Conservation (phyloP, 768 basidiomycete species). For the Lactarius psammicola region DNA sequence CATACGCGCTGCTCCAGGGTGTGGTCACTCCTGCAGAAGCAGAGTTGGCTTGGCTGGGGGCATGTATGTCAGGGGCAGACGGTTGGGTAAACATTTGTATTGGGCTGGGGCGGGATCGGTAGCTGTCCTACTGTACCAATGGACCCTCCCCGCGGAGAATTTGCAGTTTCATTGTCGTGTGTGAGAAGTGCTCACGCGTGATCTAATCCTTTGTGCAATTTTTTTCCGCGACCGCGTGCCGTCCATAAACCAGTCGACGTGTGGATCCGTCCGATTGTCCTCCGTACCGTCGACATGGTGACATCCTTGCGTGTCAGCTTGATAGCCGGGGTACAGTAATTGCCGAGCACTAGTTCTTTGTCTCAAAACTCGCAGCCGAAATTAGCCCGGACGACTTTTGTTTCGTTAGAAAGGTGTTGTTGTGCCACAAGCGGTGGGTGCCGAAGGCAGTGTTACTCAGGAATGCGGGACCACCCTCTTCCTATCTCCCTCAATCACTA, state of each 20-base stretch:
- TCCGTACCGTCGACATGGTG: conserved; percentile 21
- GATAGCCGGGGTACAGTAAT: conserved; percentile 14
- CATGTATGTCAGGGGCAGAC: conserved; percentile 88
- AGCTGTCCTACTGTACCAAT: background rate
- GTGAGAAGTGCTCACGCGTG: background rate
- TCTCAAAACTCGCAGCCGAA: conserved; percentile 17
- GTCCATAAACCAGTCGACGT: background rate
- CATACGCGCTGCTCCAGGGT: conserved; percentile 82
- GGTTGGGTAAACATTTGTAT: conserved; percentile 94
- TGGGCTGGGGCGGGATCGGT: conserved; percentile 40
- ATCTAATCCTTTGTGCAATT: background rate
- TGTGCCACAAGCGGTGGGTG: background rate
- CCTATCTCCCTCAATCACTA: background rate
- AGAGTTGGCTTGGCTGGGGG: conserved; percentile 93
- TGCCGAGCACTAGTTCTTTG: background rate
- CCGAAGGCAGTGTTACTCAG: background rate
- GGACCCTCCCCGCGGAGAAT: background rate
- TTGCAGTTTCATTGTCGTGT: background rate
- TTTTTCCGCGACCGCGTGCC: background rate
- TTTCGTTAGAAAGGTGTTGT: background rate
- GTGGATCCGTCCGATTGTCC: background rate
- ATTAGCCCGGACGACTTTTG: background rate
- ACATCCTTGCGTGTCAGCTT: conserved; percentile 10
- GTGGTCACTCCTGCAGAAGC: conserved; percentile 78
- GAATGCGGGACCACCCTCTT: background rate